phyloP scores from a whole-genome alignment of 495 filamentous ascomycete genomes.

The Trichoderma erinaceum region DNA sequence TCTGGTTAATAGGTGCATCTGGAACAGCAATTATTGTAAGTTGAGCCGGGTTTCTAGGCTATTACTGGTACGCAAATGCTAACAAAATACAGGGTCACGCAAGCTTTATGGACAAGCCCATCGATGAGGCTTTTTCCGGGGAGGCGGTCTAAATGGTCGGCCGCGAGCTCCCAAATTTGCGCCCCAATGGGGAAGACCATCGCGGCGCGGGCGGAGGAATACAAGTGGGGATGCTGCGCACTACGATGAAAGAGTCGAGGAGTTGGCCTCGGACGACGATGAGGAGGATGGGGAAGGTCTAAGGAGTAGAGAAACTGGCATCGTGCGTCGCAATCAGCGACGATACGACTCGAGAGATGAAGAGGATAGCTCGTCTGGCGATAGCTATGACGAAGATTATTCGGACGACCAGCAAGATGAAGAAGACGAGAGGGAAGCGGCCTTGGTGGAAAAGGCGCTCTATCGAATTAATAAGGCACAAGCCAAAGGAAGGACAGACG shows the following conservation, averaged over 20 bases:
- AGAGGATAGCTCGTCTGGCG: slow-evolving; percentile 25
- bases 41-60: not conserved
- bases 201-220: slow-evolving; percentile 68
- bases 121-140: slow-evolving; percentile 99
- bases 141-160: slow-evolving; percentile 99
- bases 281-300: slow-evolving; percentile 57
- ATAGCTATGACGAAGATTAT: slow-evolving; percentile 12
- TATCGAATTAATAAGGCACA: slow-evolving; percentile 71
- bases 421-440: slow-evolving; percentile 57
- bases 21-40: slow-evolving; percentile 70
- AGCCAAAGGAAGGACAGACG: slow-evolving; percentile 64
- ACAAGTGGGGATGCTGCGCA: slow-evolving; percentile 42
- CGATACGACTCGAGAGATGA: slow-evolving; percentile 43
- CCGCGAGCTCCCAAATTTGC: slow-evolving; percentile 95
- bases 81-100: slow-evolving; percentile 62
- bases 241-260: slow-evolving; percentile 57
- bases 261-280: slow-evolving; percentile 48
- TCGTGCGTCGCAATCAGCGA: slow-evolving; percentile 32
- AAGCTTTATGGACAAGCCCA: slow-evolving; percentile 93
- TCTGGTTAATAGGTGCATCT: slow-evolving; percentile 93
- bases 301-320: slow-evolving; percentile 40
- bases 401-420: slow-evolving; percentile 51
- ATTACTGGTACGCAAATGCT: not conserved
- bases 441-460: slow-evolving; percentile 65
- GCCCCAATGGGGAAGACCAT: slow-evolving; percentile 98